Base-by-base conservation (phyloP, 2,329 filamentous ascomycete genomes). In the Colletotrichum simmondsii region DNA sequence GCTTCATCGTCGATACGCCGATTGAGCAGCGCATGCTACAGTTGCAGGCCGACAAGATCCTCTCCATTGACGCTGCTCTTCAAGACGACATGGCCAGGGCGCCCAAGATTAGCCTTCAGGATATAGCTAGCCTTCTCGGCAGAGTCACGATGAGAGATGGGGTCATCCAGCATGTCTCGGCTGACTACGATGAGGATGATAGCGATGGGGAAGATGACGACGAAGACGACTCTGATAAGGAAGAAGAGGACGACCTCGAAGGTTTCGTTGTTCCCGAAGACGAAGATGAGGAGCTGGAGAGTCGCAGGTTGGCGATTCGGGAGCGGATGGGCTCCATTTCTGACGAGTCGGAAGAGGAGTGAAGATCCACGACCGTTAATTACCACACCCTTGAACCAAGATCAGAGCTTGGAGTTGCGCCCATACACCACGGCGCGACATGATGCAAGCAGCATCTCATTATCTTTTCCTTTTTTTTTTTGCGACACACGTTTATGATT, bases 21-120 rank as follows among this genome's bases (percentile, higher is more conserved):
- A 88, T 94, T 3, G 92, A 95, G 69, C 81, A 87, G 14, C 83
- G 86, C 0, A 83, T 95, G 5, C 78, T 87, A 0, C 56, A 78
- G 0, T 85, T 94, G 75, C 92, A 94, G 71, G 70, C 83, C 0
- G 62, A 75, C 0, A 94, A 94, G 69, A 81, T 72, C 5, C 53
- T 68, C 0, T 0, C 0, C 0, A 72, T 72, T 5, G 65, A 72
- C 5, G 53, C 24, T 0, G 65, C 42, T 1, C 24, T 72, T 0
- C 69, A 68, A 4, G 69, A 72, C 10, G 30, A 24, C 0, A 14
- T 0, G 4, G 1, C 2, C 6, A 62, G 65, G 14, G 4, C 11
- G 1, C 58, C 65, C 0, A 68, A 68, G 11, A 6, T 72, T 5
- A 1, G 2, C 2, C 11, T 71, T 4, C 3, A 46, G 4, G 69